Evolutionary conservation across 352 stramenopile genomes (phyloP).

Genomic region (Aphanomyces invadans): DNA sequence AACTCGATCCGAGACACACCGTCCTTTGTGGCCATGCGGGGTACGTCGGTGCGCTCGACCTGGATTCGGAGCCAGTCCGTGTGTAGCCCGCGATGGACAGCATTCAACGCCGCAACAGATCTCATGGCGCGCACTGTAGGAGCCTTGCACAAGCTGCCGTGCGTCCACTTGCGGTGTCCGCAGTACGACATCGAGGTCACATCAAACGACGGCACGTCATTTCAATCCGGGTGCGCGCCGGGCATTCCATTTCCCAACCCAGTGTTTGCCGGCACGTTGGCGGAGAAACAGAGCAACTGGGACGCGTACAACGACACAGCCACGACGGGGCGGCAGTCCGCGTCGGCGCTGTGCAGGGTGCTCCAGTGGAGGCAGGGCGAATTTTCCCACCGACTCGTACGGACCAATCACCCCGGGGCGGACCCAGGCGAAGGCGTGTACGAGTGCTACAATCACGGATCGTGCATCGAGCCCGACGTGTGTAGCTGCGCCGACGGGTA

Average conservation of each 20-base stretch:
- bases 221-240: conserved; percentile 89
- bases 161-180: conserved; percentile 59
- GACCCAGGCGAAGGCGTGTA: conserved; percentile 89
- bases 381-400: conserved; percentile 69
- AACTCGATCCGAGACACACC: conserved; percentile 55
- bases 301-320: conserved; percentile 43
- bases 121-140: neutral
- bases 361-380: conserved; percentile 88
- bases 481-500: conserved; percentile 90
- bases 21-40: conserved; percentile 45
- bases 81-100: no score
- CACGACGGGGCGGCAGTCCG: conserved; percentile 53
- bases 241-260: conserved; percentile 56
- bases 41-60: conserved; percentile 4
- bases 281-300: conserved; percentile 43
- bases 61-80: no score
- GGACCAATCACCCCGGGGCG: conserved; percentile 73
- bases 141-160: conserved; percentile 39
- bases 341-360: conserved; percentile 79
- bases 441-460: conserved; percentile 90
- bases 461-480: conserved; percentile 87
- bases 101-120: no score
- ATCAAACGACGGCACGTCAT: conserved; percentile 88
- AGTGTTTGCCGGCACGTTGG: conserved; percentile 29
- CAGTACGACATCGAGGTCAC: conserved; percentile 83